A percentile compares a stretch with the other conserved stretches of the same genome.
Evolutionary conservation across 2,329 filamentous ascomycete genomes (phyloP).

Genomic region (Cordyceps tenuipes): DNA sequence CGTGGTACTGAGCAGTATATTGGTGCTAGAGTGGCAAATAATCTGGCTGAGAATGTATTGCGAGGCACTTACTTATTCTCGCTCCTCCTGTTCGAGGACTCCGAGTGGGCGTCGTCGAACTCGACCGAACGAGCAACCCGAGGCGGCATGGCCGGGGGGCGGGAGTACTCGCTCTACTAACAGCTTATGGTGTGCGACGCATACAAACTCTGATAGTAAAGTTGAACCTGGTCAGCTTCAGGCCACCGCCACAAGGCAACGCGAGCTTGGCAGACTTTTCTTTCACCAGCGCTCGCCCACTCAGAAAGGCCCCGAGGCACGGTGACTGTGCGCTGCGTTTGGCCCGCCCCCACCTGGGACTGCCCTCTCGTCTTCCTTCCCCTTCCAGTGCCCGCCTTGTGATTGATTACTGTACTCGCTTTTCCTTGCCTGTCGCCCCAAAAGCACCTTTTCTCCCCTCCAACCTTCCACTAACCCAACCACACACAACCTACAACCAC

Average conservation of each 20-base stretch:
- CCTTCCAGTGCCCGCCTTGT: conserved; percentile 1
- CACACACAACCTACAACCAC: conserved; percentile 6
- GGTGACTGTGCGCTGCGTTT: background rate
- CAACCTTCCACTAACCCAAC: conserved; percentile 1
- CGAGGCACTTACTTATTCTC: background rate
- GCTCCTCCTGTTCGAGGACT: background rate
- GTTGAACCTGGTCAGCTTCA: background rate
- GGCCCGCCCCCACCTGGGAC: conserved; percentile 1
- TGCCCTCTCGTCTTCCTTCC: conserved; percentile 2
- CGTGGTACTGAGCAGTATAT: background rate
- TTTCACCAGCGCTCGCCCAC: background rate
- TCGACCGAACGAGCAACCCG: background rate
- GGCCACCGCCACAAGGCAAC: conserved; percentile 1
- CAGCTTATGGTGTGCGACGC: background rate
- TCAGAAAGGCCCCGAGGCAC: background rate
- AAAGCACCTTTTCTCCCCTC: background rate
- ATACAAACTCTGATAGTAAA: background rate
- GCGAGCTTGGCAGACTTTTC: background rate
- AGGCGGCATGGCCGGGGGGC: background rate
- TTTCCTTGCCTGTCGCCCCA: background rate
- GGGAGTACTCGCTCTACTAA: background rate
- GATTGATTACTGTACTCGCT: conserved; percentile 1
- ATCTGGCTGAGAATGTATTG: background rate
- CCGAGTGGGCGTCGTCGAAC: background rate
- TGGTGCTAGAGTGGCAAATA: background rate